These are phyloP conservation scores for Yamadazyma songkhlaensis DNA, from an alignment of 1,139 yeast genomes.

Conservation along the genomic window DNA sequence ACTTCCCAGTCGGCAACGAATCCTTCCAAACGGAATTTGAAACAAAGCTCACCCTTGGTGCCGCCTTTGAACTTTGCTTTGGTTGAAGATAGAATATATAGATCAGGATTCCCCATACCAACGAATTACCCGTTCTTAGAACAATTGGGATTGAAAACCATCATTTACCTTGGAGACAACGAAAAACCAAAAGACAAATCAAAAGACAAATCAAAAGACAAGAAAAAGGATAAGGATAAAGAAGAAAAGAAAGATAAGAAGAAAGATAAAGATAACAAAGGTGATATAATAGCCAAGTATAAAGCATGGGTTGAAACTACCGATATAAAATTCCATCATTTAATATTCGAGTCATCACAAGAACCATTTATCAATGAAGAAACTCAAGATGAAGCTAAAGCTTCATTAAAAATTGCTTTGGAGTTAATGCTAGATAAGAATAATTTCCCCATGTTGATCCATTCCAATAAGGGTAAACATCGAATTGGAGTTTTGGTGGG, in stretches of 20 bases:
- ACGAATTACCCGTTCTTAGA: conserved; percentile 76
- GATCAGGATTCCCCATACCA: conserved; percentile 93
- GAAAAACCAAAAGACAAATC: conserved; percentile 21
- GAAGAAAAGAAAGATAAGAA: conserved; percentile 8
- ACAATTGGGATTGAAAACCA: conserved; percentile 69
- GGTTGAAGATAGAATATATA: conserved; percentile 81
- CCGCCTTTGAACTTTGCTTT: conserved; percentile 92
- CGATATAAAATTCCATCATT: conserved; percentile 55
- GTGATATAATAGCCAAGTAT: conserved; percentile 47
- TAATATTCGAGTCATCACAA: conserved; percentile 67
- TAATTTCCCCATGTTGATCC: conserved; percentile 84
- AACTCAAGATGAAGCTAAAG: conserved; percentile 34
- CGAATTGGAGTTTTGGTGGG: conserved; percentile 92
- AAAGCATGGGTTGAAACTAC: conserved; percentile 61
- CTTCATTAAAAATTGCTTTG: conserved; percentile 59
- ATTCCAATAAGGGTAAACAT: conserved; percentile 94
- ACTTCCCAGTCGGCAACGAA: no score
- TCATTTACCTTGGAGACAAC: conserved; percentile 78
- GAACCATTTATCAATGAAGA: conserved; percentile 68
- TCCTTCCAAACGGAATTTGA: no score
- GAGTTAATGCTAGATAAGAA: conserved; percentile 61
- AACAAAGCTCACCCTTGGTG: conserved; percentile 34
- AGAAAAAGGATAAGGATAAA: conserved; percentile 18
- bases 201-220: conserved; percentile 15
- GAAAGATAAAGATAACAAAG: conserved; percentile 29